These are phyloP conservation scores for Mycena venus DNA, from an alignment of 768 basidiomycete genomes.

Conservation along the genomic window DNA sequence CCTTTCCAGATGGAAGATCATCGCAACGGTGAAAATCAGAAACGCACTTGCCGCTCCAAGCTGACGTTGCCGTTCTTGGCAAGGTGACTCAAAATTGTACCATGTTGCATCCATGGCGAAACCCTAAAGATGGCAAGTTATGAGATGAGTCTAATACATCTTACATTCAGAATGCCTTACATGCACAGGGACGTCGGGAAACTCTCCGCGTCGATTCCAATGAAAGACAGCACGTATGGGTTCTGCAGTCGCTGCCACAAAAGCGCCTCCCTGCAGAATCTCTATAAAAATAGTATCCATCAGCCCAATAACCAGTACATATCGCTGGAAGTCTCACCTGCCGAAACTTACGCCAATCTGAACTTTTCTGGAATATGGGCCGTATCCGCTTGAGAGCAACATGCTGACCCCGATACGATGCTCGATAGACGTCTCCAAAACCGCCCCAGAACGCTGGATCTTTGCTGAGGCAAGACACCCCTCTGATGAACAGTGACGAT, in stretches of 20 bases:
- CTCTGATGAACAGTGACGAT: constrained; percentile 39
- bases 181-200: constrained; percentile 43
- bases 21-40: background rate
- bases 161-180: background rate
- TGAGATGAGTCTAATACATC: background rate
- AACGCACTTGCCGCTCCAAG: constrained; percentile 42
- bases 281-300: too few species aligned
- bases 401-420: constrained; percentile 32
- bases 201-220: constrained; percentile 46
- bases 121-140: constrained; percentile 23
- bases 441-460: constrained; percentile 42
- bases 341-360: constrained; percentile 32
- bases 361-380: constrained; percentile 37
- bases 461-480: constrained; percentile 35
- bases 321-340: too few species aligned
- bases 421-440: constrained; percentile 46
- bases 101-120: constrained; percentile 52
- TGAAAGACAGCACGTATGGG: constrained; percentile 52
- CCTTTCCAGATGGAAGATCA: too few species aligned
- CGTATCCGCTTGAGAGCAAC: constrained; percentile 46
- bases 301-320: too few species aligned
- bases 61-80: constrained; percentile 47
- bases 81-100: constrained; percentile 37
- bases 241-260: constrained; percentile 47
- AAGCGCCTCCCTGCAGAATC: constrained; percentile 45